Percentiles rank a stretch among this genome's conserved stretches.
These are phyloP conservation scores for Exserohilum rostratum DNA, from an alignment of 2,329 filamentous ascomycete genomes.

Conservation along the genomic window DNA sequence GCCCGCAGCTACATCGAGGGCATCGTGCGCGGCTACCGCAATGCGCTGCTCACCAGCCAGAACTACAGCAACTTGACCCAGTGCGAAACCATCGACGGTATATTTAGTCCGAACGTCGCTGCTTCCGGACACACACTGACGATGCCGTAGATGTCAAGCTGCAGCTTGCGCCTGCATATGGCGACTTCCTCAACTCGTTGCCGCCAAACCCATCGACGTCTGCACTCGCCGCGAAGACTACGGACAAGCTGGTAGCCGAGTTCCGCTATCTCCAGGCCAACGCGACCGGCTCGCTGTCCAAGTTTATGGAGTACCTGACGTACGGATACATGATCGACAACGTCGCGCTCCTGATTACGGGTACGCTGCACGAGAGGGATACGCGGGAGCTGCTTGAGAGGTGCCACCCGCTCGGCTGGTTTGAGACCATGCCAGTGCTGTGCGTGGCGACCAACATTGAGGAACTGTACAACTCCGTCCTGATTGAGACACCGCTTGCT, in stretches of 20 bases:
- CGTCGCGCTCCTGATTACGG: conserved; percentile 95
- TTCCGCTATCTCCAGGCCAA: conserved; percentile 97
- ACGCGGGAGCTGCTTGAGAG: conserved; percentile 92
- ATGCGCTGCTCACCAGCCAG: conserved; percentile 83
- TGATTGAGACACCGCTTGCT: conserved; percentile 94
- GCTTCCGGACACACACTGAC: conserved; percentile 7
- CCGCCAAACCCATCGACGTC: conserved; percentile 97
- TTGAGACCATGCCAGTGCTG: conserved; percentile 97
- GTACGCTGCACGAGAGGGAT: conserved; percentile 95
- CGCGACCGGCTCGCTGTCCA: conserved; percentile 85
- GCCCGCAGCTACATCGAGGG: conserved; percentile 85
- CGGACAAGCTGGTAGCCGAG: conserved; percentile 96
- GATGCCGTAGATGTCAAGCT: conserved; percentile 90
- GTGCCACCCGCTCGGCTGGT: conserved; percentile 97
- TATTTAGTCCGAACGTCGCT: conserved; percentile 28
- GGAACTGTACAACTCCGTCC: conserved; percentile 96
- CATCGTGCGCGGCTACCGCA: conserved; percentile 95
- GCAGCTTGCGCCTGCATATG: conserved; percentile 94
- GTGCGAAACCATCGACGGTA: conserved; percentile 97
- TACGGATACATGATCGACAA: conserved; percentile 99
- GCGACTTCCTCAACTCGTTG: conserved; percentile 91
- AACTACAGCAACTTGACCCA: conserved; percentile 97
- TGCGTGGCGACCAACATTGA: conserved; percentile 98
- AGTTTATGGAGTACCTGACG: conserved; percentile 97
- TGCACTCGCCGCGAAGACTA: conserved; percentile 89